These are phyloP conservation scores for Penicillium bialowiezense DNA, from an alignment of 495 filamentous ascomycete species.

Conservation along the genomic window DNA sequence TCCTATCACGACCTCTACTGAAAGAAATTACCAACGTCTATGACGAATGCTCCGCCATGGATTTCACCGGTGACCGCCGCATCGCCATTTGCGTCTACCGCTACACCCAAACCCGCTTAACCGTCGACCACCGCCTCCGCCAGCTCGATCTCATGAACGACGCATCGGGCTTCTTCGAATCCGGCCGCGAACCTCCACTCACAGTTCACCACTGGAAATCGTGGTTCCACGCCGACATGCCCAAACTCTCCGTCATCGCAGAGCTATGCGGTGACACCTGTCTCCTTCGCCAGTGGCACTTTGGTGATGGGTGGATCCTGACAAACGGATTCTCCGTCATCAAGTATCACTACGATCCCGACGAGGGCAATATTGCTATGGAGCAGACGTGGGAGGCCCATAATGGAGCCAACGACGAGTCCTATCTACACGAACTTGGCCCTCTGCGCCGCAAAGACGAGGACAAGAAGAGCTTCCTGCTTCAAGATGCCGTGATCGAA, in stretches of 20 bases:
- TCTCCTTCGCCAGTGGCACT: constrained; percentile 55
- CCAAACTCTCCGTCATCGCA: constrained; percentile 45
- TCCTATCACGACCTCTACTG: constrained; percentile 52
- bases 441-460: constrained; percentile 40
- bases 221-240: constrained; percentile 53
- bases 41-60: constrained; percentile 38
- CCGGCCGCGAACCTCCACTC: constrained; percentile 45
- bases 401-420: constrained; percentile 37
- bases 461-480: constrained; percentile 33
- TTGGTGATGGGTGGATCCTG: constrained; percentile 54
- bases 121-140: constrained; percentile 50
- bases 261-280: constrained; percentile 55
- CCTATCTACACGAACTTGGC: constrained; percentile 42
- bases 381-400: constrained; percentile 47
- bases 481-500: constrained; percentile 33
- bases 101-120: constrained; percentile 47
- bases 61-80: constrained; percentile 44
- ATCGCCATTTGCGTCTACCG: constrained; percentile 53
- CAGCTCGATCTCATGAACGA: constrained; percentile 52
- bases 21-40: constrained; percentile 33
- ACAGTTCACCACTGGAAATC: constrained; percentile 60
- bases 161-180: constrained; percentile 55
- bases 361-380: constrained; percentile 33
- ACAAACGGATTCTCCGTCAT: constrained; percentile 56
- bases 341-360: constrained; percentile 43